Conservation (phyloP, 441 rosid genomes). For the Populus hybrid region DNA sequence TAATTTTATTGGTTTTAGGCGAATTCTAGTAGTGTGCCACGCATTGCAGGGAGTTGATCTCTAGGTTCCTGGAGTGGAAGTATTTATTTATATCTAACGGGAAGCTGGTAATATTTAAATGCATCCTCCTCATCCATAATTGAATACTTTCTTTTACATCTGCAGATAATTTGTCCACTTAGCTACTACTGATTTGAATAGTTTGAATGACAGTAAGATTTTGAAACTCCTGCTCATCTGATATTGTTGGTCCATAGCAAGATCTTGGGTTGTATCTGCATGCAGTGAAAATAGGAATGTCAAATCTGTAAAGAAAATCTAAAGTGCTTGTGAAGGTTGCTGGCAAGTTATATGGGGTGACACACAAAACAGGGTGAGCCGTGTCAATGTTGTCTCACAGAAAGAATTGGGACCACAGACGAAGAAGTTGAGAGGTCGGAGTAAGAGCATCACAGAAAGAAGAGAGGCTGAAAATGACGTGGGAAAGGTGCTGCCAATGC, state of each 20-base stretch:
- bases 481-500: no score
- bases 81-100: not conserved
- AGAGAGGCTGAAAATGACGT: no score
- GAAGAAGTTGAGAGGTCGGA: no score
- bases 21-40: not conserved
- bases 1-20: no score
- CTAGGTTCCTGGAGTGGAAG: not conserved
- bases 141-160: not conserved
- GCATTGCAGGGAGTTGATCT: not conserved
- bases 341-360: no score
- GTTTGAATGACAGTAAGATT: not conserved
- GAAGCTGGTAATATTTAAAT: not conserved
- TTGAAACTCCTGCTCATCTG: not conserved
- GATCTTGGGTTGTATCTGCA: not conserved
- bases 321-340: no score
- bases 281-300: no score
- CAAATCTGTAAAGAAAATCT: no score
- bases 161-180: not conserved
- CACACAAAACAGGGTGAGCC: no score
- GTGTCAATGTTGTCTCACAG: no score
- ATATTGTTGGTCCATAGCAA: not conserved
- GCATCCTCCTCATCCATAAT: not conserved
- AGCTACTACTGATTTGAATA: not conserved
- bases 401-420: no score
- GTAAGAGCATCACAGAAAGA: no score